A percentile compares a stretch with the other conserved stretches of the same genome.
Evolutionary conservation across 2,329 filamentous ascomycete genomes (phyloP).

Genomic region (Chrysoporthe cubensis): DNA sequence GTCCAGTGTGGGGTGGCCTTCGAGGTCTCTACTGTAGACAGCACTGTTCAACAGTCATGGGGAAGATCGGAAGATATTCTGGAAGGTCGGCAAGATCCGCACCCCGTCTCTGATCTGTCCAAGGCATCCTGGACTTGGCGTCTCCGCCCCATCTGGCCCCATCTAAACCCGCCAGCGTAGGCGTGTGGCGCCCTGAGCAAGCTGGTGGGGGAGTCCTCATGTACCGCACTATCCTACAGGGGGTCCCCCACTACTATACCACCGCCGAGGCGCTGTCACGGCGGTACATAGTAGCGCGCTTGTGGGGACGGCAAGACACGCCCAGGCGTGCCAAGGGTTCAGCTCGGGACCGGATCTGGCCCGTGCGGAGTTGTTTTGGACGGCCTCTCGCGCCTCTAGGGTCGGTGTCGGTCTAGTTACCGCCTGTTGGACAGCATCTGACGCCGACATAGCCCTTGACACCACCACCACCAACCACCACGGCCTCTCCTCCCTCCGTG

Average conservation of each 20-base stretch:
- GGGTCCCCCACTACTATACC: too few relatives aligned
- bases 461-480: background rate
- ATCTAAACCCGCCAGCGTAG: background rate
- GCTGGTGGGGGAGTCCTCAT: too few relatives aligned
- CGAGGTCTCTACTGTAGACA: too few relatives aligned
- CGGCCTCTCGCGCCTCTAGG: constrained; percentile 23
- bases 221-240: too few relatives aligned
- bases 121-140: background rate
- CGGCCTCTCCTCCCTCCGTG: background rate
- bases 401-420: background rate
- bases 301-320: constrained; percentile 18
- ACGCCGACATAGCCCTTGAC: background rate
- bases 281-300: constrained; percentile 9
- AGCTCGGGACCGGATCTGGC: constrained; percentile 25
- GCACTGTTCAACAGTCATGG: too few relatives aligned
- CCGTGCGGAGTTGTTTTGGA: constrained; percentile 27
- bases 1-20: too few relatives aligned
- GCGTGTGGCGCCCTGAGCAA: background rate
- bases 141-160: background rate
- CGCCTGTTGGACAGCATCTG: constrained; percentile 9
- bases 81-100: background rate
- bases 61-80: too few relatives aligned
- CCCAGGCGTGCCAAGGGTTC: constrained; percentile 8
- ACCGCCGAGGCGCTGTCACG: too few relatives aligned
- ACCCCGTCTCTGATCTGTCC: background rate